A percentile compares a stretch with the other conserved stretches of the same genome.
Evolutionary conservation across 768 basidiomycete genomes (phyloP).

Genomic region (Lactifluus rugatus): DNA sequence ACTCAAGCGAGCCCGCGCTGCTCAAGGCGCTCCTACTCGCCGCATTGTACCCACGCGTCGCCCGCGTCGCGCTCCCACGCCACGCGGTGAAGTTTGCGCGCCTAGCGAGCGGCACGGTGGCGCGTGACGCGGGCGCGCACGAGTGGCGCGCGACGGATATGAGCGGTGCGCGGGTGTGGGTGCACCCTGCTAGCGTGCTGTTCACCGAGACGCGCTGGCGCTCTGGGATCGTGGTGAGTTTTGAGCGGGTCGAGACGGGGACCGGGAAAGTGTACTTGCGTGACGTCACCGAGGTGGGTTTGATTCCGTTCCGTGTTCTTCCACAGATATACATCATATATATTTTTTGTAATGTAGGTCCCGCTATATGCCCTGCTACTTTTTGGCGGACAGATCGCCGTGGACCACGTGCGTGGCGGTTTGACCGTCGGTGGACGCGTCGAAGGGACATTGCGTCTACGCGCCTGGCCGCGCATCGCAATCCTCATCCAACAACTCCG

Average conservation of each 20-base stretch:
- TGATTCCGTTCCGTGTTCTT: no score
- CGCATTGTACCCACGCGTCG: constrained; percentile 80
- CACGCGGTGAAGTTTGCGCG: constrained; percentile 77
- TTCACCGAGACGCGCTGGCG: constrained; percentile 69
- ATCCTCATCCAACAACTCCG: constrained; percentile 80
- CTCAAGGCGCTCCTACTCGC: constrained; percentile 80
- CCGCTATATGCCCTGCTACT: constrained; percentile 79
- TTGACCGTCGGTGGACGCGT: constrained; percentile 47
- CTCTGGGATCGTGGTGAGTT: constrained; percentile 73
- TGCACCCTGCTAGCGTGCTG: constrained; percentile 75
- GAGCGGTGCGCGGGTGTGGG: constrained; percentile 45
- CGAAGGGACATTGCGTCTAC: constrained; percentile 48
- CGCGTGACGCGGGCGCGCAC: constrained; percentile 73
- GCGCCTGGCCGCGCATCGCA: constrained; percentile 85
- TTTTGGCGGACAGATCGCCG: constrained; percentile 70
- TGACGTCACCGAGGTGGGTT: constrained; percentile 76
- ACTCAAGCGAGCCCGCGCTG: constrained; percentile 59
- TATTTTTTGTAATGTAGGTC: constrained; percentile 37
- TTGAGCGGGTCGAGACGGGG: constrained; percentile 69
- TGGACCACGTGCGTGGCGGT: constrained; percentile 77
- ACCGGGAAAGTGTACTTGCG: constrained; percentile 66
- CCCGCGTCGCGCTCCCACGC: constrained; percentile 62
- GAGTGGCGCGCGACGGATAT: constrained; percentile 80
- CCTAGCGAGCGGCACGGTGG: constrained; percentile 73
- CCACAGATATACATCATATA: neutral